Evolutionary conservation across 768 basidiomycete species (phyloP), one percentile per base, ranked within the genome.

Genomic region (Lanmaoa rubissima): DNA sequence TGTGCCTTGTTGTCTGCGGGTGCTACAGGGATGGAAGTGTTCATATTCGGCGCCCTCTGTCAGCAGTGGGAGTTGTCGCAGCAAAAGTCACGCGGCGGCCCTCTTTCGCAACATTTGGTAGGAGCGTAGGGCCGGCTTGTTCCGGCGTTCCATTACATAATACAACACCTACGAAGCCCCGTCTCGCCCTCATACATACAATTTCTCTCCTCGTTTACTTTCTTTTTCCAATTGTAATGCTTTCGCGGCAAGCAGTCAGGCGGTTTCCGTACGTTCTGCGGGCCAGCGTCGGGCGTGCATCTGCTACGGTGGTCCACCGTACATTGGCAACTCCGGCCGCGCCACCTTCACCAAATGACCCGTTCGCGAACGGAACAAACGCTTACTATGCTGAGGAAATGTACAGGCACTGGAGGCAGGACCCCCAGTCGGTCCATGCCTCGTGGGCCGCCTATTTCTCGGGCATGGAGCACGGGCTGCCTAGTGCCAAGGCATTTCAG

Each of bases 371-470:
- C 56, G 94, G 94, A 41, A 94, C 90, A 41, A 98, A 97, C 74
- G 80, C 93, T 24, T 94, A 96, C 78, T 98, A 98, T 70, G 90
- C 89, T 19, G 95, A 92, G 65, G 93, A 96, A 74, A 98, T 98
- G 96, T 98, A 96, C 76, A 83, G 85, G 62, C 85, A 88, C 64
- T 94, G 92, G 92, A 83, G 82, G 72, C 82, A 91, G 76, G 93
- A 99, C 74, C 92, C 94, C 42, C 82, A 84, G 59, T 88, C 90
- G 21, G 97, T 99, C 0, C 97, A 99, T 76, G 79, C 83, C 1
- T 97, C 94, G 5, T 99, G 97, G 97, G 82, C 89, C 58, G 82
- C 86, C 50, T 99, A 99, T 76, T 99, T 99, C 69, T 82, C 87
- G 4, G 96, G 92, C 40, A 82, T 98, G 72, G 94, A 96, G 65